phyloP scores from a whole-genome alignment of 164 flowering plant species.

The Chimonanthus salicifolius region DNA sequence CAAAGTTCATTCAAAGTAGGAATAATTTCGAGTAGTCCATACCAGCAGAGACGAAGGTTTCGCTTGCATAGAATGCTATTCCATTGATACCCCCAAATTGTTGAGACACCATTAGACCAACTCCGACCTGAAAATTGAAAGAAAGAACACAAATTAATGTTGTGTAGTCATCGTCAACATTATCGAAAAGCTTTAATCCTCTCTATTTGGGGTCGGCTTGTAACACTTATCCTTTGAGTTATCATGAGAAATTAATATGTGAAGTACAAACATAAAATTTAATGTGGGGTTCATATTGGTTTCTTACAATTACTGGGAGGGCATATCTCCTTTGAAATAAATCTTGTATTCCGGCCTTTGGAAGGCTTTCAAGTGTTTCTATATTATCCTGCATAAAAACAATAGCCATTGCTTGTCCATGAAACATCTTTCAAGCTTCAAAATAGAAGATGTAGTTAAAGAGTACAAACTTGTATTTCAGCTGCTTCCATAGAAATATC shows the following conservation, averaged over 20 bases:
- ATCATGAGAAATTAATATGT: background rate
- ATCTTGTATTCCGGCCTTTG: slow-evolving; percentile 60
- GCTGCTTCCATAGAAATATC: slow-evolving; percentile 66
- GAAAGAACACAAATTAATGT: background rate
- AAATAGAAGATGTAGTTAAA: background rate
- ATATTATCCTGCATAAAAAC: slow-evolving; percentile 58
- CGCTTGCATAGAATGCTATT: slow-evolving; percentile 54
- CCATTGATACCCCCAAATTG: slow-evolving; percentile 90
- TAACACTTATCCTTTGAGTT: too few species aligned
- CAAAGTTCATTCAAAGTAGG: background rate
- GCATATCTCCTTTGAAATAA: slow-evolving; percentile 69
- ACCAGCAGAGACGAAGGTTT: slow-evolving; percentile 75
- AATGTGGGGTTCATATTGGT: background rate
- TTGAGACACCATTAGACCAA: slow-evolving; percentile 75
- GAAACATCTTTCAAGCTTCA: background rate
- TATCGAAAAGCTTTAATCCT: too few species aligned
- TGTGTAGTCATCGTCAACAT: background rate
- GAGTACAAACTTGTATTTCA: slow-evolving; percentile 55
- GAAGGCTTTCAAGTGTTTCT: slow-evolving; percentile 56
- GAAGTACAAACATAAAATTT: too few species aligned
- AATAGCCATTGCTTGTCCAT: slow-evolving; percentile 2
- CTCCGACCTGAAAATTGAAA: slow-evolving; percentile 56
- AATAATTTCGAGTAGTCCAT: background rate
- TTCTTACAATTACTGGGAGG: slow-evolving; percentile 54
- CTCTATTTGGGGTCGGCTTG: too few species aligned